Evolutionary conservation across 129 eudicot genomes (phyloP), one percentile per base, ranked within the genome.

Genomic region (Flaveria trinervia): DNA sequence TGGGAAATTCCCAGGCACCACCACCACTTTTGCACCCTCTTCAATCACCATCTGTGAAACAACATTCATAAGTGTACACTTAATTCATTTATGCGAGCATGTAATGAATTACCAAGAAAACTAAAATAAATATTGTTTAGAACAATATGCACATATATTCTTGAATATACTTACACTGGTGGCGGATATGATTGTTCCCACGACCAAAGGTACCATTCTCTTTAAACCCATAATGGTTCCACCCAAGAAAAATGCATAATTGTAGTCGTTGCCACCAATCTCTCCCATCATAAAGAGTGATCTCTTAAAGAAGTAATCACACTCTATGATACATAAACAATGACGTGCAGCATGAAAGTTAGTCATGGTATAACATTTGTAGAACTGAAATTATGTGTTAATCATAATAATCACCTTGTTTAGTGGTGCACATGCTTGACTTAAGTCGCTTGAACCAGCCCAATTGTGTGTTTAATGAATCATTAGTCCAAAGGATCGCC

Each of bases 221-320:
- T 70, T 80, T 13, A 86, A 69, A 25, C 82, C 77, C 5, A 68
- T 45, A 9, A 79, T 28, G 59, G 80, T 85, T 76, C 80, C 89
- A 5, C 96, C 96, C 18, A 65, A 73, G 59, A 86, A 82, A 72
- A 85, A 90, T 3, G 92, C 88, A 72, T 84, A 90, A 70, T 93
- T 93, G 83, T 81, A 88, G 84, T 93, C 96, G 62, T 93, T 93
- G 23, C 98, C 98, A 64, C 98, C 98, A 22, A 93, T 88, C 82
- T 93, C 98, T 70, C 96, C 98, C 80, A 93, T 77, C 1, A 90
- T 30, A 82, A 93, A 88, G 3, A 93, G 84, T 1, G 95, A 86
- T 45, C 70, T 85, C 61, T 83, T 86, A 50, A 91, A 91, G 64
- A 80, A 86, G 17, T 64, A 48, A 41, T 82, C 80, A 10, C 97